These are phyloP conservation scores for Clarireedia monteithiana DNA, from an alignment of 2,329 filamentous ascomycete species.

Conservation along the genomic window DNA sequence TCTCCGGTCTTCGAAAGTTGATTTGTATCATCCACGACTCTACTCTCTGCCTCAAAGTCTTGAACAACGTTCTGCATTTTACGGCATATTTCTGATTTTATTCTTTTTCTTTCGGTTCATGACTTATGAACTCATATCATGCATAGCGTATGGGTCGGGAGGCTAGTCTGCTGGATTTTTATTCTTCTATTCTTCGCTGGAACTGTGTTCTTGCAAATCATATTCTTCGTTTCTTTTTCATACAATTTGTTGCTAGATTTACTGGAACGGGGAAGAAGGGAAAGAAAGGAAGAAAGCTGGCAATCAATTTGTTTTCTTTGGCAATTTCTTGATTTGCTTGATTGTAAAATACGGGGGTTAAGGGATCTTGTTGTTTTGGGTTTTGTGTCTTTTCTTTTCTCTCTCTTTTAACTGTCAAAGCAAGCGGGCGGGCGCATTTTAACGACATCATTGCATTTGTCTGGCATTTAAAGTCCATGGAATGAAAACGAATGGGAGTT, in stretches of 20 bases:
- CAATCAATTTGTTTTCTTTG: too few relatives aligned
- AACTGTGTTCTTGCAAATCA: background rate
- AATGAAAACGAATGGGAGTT: background rate
- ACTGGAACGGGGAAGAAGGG: too few relatives aligned
- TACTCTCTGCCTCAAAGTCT: background rate
- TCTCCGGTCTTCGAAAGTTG: slow-evolving; percentile 3
- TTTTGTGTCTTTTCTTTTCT: too few relatives aligned
- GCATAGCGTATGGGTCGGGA: background rate
- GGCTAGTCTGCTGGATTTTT: background rate
- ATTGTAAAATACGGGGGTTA: too few relatives aligned
- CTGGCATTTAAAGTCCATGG: too few relatives aligned
- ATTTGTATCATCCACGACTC: slow-evolving; percentile 8
- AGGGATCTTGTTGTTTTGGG: too few relatives aligned
- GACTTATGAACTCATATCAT: background rate
- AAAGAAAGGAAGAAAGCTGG: too few relatives aligned
- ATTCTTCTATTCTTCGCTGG: background rate
- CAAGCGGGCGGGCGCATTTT: background rate
- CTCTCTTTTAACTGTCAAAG: too few relatives aligned
- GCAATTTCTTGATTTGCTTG: too few relatives aligned
- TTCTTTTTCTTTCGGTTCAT: background rate
- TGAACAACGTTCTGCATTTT: background rate
- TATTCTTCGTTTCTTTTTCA: too few relatives aligned
- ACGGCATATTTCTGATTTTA: background rate
- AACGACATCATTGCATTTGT: background rate
- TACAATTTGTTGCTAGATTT: too few relatives aligned